Conservation (phyloP, 2,329 filamentous ascomycete genomes). For the Stagonosporopsis chrysanthemi region DNA sequence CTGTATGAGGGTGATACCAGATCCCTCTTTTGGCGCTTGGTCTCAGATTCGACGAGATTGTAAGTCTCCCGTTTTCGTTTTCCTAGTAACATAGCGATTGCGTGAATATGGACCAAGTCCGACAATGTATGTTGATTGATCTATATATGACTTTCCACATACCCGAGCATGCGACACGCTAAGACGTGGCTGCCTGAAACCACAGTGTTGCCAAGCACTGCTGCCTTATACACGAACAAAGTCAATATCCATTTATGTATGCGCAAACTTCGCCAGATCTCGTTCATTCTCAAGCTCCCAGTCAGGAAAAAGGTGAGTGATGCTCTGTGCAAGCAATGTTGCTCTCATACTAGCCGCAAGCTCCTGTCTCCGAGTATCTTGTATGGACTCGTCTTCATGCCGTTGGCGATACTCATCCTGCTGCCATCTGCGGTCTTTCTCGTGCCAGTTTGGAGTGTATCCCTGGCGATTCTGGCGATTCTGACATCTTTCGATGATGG, state of each 20-base stretch:
- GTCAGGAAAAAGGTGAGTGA: conserved; percentile 5
- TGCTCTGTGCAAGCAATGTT: not conserved
- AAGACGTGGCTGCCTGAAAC: not conserved
- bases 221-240: not conserved
- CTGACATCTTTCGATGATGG: conserved; percentile 3
- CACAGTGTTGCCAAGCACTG: not conserved
- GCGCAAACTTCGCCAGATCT: not conserved
- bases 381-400: not conserved
- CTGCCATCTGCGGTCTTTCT: conserved; percentile 3
- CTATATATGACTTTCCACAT: not conserved
- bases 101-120: not conserved
- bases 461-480: not conserved
- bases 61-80: conserved; percentile 61
- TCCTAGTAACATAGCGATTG: conserved; percentile 60
- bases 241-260: not conserved
- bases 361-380: not conserved
- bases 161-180: not conserved
- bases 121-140: not conserved
- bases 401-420: not conserved
- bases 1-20: not conserved
- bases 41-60: not conserved
- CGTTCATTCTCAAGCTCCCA: conserved; percentile 9
- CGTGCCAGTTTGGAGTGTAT: not conserved
- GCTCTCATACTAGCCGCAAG: conserved; percentile 8
- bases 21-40: not conserved